Base-by-base conservation (phyloP, 805 yeast genomes). In the Kregervanrija delftensis region DNA sequence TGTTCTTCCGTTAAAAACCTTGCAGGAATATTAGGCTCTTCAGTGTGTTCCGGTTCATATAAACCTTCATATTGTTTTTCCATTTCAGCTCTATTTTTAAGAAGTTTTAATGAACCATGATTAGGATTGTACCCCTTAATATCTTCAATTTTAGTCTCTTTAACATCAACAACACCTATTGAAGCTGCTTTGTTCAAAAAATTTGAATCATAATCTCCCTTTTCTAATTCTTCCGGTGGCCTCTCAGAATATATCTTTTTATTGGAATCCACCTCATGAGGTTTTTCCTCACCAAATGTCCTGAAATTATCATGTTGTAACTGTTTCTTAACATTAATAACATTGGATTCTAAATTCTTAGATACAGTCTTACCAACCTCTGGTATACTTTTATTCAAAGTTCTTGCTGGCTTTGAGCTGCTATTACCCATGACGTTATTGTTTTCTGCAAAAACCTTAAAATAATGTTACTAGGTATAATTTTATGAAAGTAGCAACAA, bases 81-180 rank as follows among this genome's bases (percentile, higher is more conserved):
- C 13, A 56, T 41, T 8, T 39, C 38, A 14, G 47, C 47, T 16
- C 64, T 46, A 43, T 59, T 57, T 30, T 47, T 48, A 15, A 60
- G 43, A 35, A 59, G 42, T 15, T 46, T 49, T 15, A 60, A 41
- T 2, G 62, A 55, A 39, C 47, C 54, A 41, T 59, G 59, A 35
- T 54, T 42, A 22, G 43, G 44, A 41, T 53, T 47, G 8, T 34
- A 49, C 5, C 32, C 32, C 11, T 37, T 33, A n/a, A 31, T 33
- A 5, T 16, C 39, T 8, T 45, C 40, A 11, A 33, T 31, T 9
- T 28, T 14, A 6, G 40, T 40, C 14, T 54, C 56, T 12, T 51
- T 44, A 12, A 56, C 52, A 5, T 52, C 42, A 2, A 57, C 57
- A 33, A 56, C 48, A 12, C 64, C 63, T 36, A 52, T 40, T 12